A percentile compares a stretch with the other conserved stretches of the same genome.
phyloP scores from a whole-genome alignment of 371 early-diverging fungal species.

The Basidiobolus meristosporus region DNA sequence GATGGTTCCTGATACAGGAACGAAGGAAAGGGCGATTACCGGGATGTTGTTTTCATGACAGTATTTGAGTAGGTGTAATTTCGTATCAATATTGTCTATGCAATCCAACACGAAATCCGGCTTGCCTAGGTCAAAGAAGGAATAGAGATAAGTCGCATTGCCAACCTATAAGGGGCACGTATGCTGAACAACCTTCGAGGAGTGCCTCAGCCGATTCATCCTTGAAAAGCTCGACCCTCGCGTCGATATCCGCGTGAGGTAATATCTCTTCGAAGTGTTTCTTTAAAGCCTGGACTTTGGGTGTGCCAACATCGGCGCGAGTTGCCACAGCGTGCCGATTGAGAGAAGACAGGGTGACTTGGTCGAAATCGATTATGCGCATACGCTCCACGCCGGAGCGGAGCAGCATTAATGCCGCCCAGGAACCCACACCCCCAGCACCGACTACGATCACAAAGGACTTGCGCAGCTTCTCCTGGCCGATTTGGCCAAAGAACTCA shows the following conservation, averaged over 20 bases:
- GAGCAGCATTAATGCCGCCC: conserved; percentile 77
- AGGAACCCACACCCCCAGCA: conserved; percentile 86
- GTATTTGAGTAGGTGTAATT: conserved; percentile 68
- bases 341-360: conserved; percentile 74
- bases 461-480: conserved; percentile 31
- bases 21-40: conserved; percentile 8
- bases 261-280: conserved; percentile 46
- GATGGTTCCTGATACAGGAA: not conserved
- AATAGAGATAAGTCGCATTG: conserved; percentile 5
- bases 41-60: conserved; percentile 49
- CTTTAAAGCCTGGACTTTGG: conserved; percentile 63
- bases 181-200: conserved; percentile 29
- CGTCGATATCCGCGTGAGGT: conserved; percentile 65
- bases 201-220: conserved; percentile 44
- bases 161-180: conserved; percentile 4
- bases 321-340: conserved; percentile 88
- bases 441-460: conserved; percentile 90
- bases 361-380: conserved; percentile 89
- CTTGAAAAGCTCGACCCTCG: conserved; percentile 51
- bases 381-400: conserved; percentile 76
- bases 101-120: conserved; percentile 76
- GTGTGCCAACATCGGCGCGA: conserved; percentile 68
- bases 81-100: conserved; percentile 89
- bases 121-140: conserved; percentile 10
- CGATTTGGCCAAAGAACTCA: conserved; percentile 72